Evolutionary conservation across 2,329 filamentous ascomycete genomes (phyloP), one percentile per base, ranked within the genome.

Genomic region (Leptoxyphium fumago): DNA sequence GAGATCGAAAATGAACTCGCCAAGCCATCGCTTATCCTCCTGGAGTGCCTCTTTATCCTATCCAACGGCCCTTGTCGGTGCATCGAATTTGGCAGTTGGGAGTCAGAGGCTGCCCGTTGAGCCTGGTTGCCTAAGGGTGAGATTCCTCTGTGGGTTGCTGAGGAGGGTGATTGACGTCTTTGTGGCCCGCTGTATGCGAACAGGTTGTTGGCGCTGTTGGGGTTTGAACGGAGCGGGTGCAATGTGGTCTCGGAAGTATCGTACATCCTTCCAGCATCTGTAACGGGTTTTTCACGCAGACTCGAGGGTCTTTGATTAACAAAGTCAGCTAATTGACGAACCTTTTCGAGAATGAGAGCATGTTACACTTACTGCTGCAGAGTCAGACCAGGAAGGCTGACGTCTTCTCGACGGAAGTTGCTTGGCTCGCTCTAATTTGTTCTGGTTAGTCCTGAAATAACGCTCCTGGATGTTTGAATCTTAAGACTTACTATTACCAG

Each of bases 321-420:
- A 26, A 26, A 26, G 21, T 26, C 21, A 26, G 21, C 21, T n/a
- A 14, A 13, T 26, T 14, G 39, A 18, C 14, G 38, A 21, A 26
- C 18, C 15, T n/a, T 34, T 30, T 36, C 10, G 21, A 11, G 15
- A 32, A 36, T 26, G 32, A 15, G 44, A 38, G 21, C 21, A 38
- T 26, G 4, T 17, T 8, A 29, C 32, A 47, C 53, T 45, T 52
- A 59, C 55, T 58, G 50, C 26, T 53, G 50, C 8, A 51, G 47
- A 8, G 51, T 49, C n/a, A 61, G 48, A 28, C 57, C 57, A 11
- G 52, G 50, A 29, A 61, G 49, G 38, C 47, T 49, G 29, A 61
- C 49, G 41, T 61, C 59, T 47, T 60, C 51, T 44, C 58, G 52
- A 40, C 57, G 53, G 45, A 61, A 61, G 44, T 61, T 46, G 39